These are phyloP conservation scores for Chenopodium formosanum DNA, from an alignment of 148 eudicot species.

Conservation along the genomic window DNA sequence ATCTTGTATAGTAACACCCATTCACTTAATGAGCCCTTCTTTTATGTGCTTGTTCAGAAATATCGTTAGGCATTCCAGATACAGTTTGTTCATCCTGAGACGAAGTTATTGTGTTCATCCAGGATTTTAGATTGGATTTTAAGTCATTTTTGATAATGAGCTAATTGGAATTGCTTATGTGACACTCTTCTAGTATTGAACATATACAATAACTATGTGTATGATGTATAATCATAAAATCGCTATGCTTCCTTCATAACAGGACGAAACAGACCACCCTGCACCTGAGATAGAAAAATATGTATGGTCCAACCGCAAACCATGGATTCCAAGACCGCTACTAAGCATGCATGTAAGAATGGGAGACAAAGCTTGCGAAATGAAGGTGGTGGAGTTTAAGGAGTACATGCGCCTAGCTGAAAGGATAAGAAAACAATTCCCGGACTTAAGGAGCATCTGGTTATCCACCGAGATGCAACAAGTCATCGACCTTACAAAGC, in stretches of 20 bases:
- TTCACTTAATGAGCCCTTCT: no score
- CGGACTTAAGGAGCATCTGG: constrained; percentile 72
- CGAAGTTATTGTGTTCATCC: no score
- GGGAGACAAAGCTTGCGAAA: constrained; percentile 97
- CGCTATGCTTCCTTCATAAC: neutral
- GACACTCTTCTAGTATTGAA: no score
- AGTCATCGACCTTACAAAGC: constrained; percentile 59
- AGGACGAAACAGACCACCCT: constrained; percentile 33
- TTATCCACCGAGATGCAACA: constrained; percentile 97
- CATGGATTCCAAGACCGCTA: constrained; percentile 86
- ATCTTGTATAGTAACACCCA: neutral
- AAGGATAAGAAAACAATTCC: constrained; percentile 58
- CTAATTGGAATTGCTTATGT: neutral
- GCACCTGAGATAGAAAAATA: constrained; percentile 56
- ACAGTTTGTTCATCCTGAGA: no score
- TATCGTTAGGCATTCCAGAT: no score
- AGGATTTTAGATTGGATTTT: no score
- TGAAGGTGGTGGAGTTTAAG: constrained; percentile 77
- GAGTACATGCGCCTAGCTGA: constrained; percentile 77
- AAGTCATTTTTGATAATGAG: no score
- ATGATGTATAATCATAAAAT: neutral
- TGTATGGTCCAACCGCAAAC: constrained; percentile 80
- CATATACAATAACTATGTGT: neutral
- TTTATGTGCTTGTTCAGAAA: no score
- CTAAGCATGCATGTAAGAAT: constrained; percentile 92